Evolutionary conservation across 2,329 filamentous ascomycete species (phyloP).

Genomic region (Ilyonectria destructans): DNA sequence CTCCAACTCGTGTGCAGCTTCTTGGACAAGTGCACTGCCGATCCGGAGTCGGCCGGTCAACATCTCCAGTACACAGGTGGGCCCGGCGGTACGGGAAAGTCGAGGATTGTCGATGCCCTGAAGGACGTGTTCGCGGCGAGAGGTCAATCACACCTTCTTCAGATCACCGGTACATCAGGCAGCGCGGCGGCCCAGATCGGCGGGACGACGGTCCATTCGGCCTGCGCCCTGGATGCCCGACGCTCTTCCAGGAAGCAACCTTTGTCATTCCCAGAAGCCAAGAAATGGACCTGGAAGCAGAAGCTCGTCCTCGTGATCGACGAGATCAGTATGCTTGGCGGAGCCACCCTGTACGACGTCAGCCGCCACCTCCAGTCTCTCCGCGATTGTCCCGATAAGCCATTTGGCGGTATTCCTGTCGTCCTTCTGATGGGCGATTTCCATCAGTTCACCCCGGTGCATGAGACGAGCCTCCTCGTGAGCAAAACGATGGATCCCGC

Average conservation of each 20-base stretch:
- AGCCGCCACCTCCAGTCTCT: conserved; percentile 24
- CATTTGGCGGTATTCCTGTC: conserved; percentile 34
- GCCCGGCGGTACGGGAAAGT: too few species aligned
- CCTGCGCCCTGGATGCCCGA: too few species aligned
- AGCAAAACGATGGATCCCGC: conserved; percentile 22
- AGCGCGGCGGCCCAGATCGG: too few species aligned
- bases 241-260: conserved; percentile 17
- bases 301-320: conserved; percentile 31
- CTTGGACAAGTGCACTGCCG: conserved; percentile 23
- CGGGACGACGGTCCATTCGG: too few species aligned
- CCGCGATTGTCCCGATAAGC: conserved; percentile 26
- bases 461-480: conserved; percentile 31
- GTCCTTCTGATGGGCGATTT: conserved; percentile 34
- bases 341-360: conserved; percentile 25
- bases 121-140: too few species aligned
- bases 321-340: conserved; percentile 32
- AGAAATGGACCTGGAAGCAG: conserved; percentile 33
- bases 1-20: conserved; percentile 8
- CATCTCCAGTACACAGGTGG: conserved; percentile 26
- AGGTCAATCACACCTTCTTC: too few species aligned
- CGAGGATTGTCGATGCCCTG: too few species aligned
- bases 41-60: conserved; percentile 23
- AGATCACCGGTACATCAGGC: too few species aligned
- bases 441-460: conserved; percentile 29
- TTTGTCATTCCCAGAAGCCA: conserved; percentile 21